Conservation (phyloP, 164 flowering plant species). For the Magnolia officinalis region DNA sequence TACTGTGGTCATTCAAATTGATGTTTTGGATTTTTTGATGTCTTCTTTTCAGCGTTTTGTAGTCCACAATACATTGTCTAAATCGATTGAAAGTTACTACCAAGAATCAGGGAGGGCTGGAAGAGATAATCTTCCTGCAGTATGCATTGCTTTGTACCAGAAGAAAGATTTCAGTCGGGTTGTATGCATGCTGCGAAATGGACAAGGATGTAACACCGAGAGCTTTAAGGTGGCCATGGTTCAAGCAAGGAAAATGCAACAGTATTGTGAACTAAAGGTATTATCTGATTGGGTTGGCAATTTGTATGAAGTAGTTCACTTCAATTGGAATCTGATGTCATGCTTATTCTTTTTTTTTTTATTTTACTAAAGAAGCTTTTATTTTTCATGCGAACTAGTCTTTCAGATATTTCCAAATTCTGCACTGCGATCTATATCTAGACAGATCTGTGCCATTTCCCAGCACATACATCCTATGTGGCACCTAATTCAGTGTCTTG, state of each 20-base stretch:
- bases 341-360: too few species aligned
- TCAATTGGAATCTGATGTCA: neutral
- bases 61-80: slow-evolving; percentile 86
- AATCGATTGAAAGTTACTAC: slow-evolving; percentile 97
- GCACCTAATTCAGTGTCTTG: neutral
- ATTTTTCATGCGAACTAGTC: neutral
- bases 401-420: neutral
- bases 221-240: slow-evolving; percentile 71
- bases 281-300: neutral
- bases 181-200: slow-evolving; percentile 84
- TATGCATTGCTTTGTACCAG: slow-evolving; percentile 77
- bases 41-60: slow-evolving; percentile 71
- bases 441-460: neutral
- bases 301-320: neutral
- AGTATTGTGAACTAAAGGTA: slow-evolving; percentile 93
- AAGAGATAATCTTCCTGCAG: slow-evolving; percentile 74
- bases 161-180: slow-evolving; percentile 95
- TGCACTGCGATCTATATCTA: neutral
- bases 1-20: neutral
- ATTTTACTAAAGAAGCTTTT: neutral
- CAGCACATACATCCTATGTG: neutral
- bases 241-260: slow-evolving; percentile 83
- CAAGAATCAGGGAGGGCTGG: slow-evolving; percentile 99
- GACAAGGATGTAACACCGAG: slow-evolving; percentile 50
- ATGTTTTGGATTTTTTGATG: neutral